These are phyloP conservation scores for Neofusicoccum kwambonambiense DNA, from an alignment of 2,329 filamentous ascomycete species.

Conservation along the genomic window DNA sequence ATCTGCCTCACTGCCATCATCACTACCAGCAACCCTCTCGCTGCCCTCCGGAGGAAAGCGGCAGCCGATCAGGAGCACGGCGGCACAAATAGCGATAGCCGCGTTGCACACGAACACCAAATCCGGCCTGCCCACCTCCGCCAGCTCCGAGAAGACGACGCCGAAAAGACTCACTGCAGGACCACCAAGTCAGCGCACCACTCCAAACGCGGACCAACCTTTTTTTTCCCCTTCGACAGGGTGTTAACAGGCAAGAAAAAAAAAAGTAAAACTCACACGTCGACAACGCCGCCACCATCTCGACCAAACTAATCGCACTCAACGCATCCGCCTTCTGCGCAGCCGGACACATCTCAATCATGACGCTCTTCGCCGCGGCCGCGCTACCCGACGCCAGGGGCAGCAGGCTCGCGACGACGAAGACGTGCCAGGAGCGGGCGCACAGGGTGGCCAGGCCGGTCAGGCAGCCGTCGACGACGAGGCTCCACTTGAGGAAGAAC, in stretches of 20 bases:
- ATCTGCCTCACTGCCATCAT: neutral
- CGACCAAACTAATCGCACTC: constrained; percentile 67
- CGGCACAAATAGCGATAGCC: constrained; percentile 55
- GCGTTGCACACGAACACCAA: constrained; percentile 69
- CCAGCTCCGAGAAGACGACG: constrained; percentile 63
- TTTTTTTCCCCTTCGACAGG: no score
- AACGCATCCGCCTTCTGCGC: constrained; percentile 64
- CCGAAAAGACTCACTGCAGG: constrained; percentile 61
- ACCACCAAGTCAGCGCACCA: neutral
- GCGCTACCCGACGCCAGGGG: constrained; percentile 70
- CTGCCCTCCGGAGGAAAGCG: constrained; percentile 47
- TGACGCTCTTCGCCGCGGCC: constrained; percentile 69
- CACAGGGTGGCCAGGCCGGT: constrained; percentile 65
- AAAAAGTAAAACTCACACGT: constrained; percentile 40
- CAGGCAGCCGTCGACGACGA: constrained; percentile 63
- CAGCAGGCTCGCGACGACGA: constrained; percentile 62
- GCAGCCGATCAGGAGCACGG: constrained; percentile 46
- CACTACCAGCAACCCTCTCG: constrained; percentile 19
- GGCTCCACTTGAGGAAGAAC: constrained; percentile 64
- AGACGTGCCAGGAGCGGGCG: constrained; percentile 65
- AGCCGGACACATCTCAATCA: constrained; percentile 66
- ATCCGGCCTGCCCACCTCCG: constrained; percentile 58
- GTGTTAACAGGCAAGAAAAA: no score
- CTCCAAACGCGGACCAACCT: neutral
- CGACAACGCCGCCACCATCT: constrained; percentile 64